These are phyloP conservation scores for Apiospora kogelbergensis DNA, from an alignment of 2,329 filamentous ascomycete genomes.

Conservation along the genomic window DNA sequence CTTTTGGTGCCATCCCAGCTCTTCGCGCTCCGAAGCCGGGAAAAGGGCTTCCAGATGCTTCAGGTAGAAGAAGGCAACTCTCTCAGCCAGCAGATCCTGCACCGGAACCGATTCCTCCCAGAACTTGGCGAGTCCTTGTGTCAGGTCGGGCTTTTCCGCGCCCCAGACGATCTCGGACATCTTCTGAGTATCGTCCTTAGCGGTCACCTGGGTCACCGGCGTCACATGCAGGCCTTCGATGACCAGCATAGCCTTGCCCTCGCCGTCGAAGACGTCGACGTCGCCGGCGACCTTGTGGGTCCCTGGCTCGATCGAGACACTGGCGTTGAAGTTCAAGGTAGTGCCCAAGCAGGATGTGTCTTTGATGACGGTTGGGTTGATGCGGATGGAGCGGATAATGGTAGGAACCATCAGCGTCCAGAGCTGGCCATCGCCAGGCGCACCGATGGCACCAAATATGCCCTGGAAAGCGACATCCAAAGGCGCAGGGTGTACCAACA, in stretches of 20 bases:
- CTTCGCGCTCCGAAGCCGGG: conserved; percentile 16
- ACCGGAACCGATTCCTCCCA: no score
- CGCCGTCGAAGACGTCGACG: conserved; percentile 10
- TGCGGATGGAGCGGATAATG: conserved; percentile 13
- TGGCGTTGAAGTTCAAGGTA: conserved; percentile 21
- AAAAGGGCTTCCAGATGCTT: conserved; percentile 11
- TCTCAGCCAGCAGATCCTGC: background rate
- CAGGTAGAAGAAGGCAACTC: conserved; percentile 2
- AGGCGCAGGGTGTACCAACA: conserved; percentile 33
- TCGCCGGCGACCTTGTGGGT: conserved; percentile 8
- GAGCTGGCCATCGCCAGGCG: conserved; percentile 19
- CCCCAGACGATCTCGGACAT: conserved; percentile 1
- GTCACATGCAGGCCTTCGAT: conserved; percentile 5
- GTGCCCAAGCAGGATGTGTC: conserved; percentile 1
- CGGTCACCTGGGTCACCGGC: background rate
- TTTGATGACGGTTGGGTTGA: conserved; percentile 3
- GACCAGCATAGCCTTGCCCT: conserved; percentile 8
- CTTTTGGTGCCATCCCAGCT: background rate
- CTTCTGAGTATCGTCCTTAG: background rate
- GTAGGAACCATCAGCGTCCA: conserved; percentile 20
- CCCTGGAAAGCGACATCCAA: conserved; percentile 25
- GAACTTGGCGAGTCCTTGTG: background rate
- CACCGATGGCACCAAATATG: conserved; percentile 16
- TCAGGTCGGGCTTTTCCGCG: background rate
- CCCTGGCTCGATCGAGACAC: background rate